Percentiles rank a stretch among this genome's conserved stretches.
Conservation (phyloP, 2,329 filamentous ascomycete genomes). For the Aspergillus thermomutatus region DNA sequence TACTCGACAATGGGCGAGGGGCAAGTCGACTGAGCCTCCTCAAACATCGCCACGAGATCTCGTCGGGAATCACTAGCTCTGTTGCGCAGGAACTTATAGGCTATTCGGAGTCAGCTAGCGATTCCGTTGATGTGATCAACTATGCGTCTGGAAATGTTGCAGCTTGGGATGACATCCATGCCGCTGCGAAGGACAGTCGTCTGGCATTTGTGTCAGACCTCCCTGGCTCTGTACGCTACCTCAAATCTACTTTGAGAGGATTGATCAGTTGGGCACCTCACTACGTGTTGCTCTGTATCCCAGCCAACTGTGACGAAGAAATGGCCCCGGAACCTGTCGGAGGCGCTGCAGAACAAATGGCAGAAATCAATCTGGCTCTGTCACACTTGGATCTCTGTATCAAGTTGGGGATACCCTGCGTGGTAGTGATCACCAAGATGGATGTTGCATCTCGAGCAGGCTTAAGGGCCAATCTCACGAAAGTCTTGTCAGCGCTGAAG, state of each 20-base stretch:
- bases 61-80: slow-evolving; percentile 87
- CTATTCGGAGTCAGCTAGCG: slow-evolving; percentile 51
- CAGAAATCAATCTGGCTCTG: slow-evolving; percentile 68
- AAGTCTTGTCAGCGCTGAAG: slow-evolving; percentile 75
- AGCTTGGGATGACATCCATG: slow-evolving; percentile 93
- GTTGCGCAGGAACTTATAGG: slow-evolving; percentile 92
- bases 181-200: slow-evolving; percentile 66
- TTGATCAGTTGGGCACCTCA: slow-evolving; percentile 95
- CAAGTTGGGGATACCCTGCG: slow-evolving; percentile 71
- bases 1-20: slow-evolving; percentile 85
- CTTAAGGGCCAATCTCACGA: slow-evolving; percentile 67
- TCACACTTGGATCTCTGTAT: slow-evolving; percentile 83
- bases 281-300: slow-evolving; percentile 85
- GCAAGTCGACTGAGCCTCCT: slow-evolving; percentile 84
- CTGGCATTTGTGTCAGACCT: slow-evolving; percentile 89
- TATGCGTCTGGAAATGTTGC: slow-evolving; percentile 83
- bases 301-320: slow-evolving; percentile 67
- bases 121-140: slow-evolving; percentile 62
- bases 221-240: slow-evolving; percentile 83
- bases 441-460: slow-evolving; percentile 75
- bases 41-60: slow-evolving; percentile 90
- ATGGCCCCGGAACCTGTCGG: slow-evolving; percentile 17
- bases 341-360: slow-evolving; percentile 27
- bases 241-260: slow-evolving; percentile 81
- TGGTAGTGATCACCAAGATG: slow-evolving; percentile 84